phyloP scores from a whole-genome alignment of 108 stramenopile species.

The Pseudonitzschia pungens region DNA sequence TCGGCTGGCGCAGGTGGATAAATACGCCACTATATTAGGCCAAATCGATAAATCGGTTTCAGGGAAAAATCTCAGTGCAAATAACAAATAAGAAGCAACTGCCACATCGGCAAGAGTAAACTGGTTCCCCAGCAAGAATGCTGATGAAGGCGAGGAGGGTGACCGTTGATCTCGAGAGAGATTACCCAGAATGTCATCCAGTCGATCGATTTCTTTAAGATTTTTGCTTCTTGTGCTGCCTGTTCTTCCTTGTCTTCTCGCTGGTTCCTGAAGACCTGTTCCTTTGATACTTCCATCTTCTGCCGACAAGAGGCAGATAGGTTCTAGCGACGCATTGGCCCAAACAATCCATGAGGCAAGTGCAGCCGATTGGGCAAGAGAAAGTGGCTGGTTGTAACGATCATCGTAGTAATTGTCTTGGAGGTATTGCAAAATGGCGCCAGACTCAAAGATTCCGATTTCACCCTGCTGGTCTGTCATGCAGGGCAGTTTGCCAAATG shows the following conservation, averaged over 20 bases:
- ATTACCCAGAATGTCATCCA: conserved; percentile 2
- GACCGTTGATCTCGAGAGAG: neutral
- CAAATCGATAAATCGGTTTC: conserved; percentile 5
- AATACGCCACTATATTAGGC: conserved; percentile 5
- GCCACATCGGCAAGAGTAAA: conserved; percentile 10
- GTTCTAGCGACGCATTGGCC: conserved; percentile 10
- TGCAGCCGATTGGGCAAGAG: neutral
- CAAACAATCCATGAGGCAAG: conserved; percentile 7
- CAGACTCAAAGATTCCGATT: conserved; percentile 5
- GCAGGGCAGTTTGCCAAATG: conserved; percentile 2
- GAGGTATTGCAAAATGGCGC: conserved; percentile 5
- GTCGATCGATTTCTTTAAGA: conserved; percentile 4
- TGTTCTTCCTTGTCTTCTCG: neutral
- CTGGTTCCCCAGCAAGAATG: neutral
- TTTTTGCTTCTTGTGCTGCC: neutral
- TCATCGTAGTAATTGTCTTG: neutral
- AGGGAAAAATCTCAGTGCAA: conserved; percentile 12
- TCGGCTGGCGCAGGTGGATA: neutral
- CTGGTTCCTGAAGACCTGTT: neutral
- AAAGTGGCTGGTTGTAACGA: neutral
- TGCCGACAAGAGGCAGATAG: conserved; percentile 7
- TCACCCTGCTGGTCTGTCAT: conserved; percentile 3
- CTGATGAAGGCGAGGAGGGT: neutral
- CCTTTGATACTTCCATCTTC: conserved; percentile 5
- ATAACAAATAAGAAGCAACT: conserved; percentile 6